Evolutionary conservation across 108 stramenopile species (phyloP), one percentile per base, ranked within the genome.

Genomic region (Cyclostephanos tholiformis): DNA sequence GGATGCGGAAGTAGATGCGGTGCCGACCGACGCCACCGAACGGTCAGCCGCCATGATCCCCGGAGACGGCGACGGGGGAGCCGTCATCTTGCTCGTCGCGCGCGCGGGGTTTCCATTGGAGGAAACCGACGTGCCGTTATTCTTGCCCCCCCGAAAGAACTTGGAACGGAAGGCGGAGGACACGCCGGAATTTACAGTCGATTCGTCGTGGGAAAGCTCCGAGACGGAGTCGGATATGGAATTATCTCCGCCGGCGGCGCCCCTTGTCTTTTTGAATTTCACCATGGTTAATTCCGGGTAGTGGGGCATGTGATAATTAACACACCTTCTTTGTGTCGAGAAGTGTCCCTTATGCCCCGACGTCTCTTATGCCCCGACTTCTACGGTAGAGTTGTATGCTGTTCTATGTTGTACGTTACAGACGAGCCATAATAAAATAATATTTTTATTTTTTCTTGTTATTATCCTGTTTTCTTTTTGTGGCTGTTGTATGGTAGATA

Each of bases 141-240:
- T 38, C 61, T 5, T 38, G 41, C 61, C 23, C 57, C 29, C 57
- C 39, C 61, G 39, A 10, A 62, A 20, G 51, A 38, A 53, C 48
- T 10, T 63, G n/a, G 43, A 48, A 41, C 41, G 16, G 25, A 44
- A 19, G 13, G 41, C 61, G 27, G 30, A 12, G 32, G 72, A 73
- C 6, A 29, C n/a, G 1, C 46, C 39, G 23, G 69, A 71, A 17
- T 17, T 49, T 30, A 53, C 25, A 23, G 63, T 50, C 27, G 76
- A 26, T 11, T 59, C 65, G 56, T 69, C 76, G 43, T 65, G 32
- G 44, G 76, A 77, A n/a, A 77, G 63, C 56, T 77, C 76, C 38
- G 76, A 77, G 26, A 77, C 67, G 25, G 67, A 41, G 44, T 77
- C 76, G 64, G 68, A 69, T 61, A 36, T 25, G 50, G 60, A 41